Conservation (phyloP, 2,329 filamentous ascomycete genomes). For the Claviceps monticola region DNA sequence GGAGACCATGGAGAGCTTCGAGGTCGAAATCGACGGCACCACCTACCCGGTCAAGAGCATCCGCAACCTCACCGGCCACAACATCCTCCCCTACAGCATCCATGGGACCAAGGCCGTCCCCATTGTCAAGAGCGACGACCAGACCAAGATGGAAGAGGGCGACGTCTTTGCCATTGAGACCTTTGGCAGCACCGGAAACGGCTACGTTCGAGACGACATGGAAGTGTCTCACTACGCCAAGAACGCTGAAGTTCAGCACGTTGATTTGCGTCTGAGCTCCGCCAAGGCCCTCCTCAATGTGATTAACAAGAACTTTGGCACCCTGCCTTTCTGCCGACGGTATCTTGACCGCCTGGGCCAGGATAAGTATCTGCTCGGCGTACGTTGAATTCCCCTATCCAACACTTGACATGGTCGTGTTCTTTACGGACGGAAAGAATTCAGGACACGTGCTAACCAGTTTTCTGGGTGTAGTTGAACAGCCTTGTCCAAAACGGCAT, state of each 20-base stretch:
- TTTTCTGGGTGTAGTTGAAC: slow-evolving; percentile 48
- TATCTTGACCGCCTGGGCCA: slow-evolving; percentile 89
- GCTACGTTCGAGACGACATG: slow-evolving; percentile 75
- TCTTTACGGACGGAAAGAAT: no score
- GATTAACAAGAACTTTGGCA: slow-evolving; percentile 95
- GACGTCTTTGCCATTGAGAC: slow-evolving; percentile 94
- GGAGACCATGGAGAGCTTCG: slow-evolving; percentile 87
- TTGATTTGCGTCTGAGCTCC: slow-evolving; percentile 62
- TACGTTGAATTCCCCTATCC: slow-evolving; percentile 26
- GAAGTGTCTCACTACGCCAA: slow-evolving; percentile 85
- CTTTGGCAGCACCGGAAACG: slow-evolving; percentile 85
- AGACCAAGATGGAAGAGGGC: slow-evolving; percentile 95
- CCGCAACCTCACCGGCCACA: slow-evolving; percentile 79
- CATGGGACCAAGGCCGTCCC: slow-evolving; percentile 89
- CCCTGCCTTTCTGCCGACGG: slow-evolving; percentile 76
- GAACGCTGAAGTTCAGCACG: slow-evolving; percentile 56
- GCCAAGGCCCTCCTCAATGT: slow-evolving; percentile 75
- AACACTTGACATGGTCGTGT: no score
- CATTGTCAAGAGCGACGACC: slow-evolving; percentile 77
- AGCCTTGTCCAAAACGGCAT: slow-evolving; percentile 71
- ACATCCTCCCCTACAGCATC: slow-evolving; percentile 78
- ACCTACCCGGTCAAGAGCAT: slow-evolving; percentile 74
- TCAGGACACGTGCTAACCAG: not conserved
- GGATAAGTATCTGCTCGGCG: slow-evolving; percentile 84
- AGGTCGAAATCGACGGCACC: slow-evolving; percentile 67